Evolutionary conservation across 768 basidiomycete genomes (phyloP).

Genomic region (Phlebiopsis flavidoalba): DNA sequence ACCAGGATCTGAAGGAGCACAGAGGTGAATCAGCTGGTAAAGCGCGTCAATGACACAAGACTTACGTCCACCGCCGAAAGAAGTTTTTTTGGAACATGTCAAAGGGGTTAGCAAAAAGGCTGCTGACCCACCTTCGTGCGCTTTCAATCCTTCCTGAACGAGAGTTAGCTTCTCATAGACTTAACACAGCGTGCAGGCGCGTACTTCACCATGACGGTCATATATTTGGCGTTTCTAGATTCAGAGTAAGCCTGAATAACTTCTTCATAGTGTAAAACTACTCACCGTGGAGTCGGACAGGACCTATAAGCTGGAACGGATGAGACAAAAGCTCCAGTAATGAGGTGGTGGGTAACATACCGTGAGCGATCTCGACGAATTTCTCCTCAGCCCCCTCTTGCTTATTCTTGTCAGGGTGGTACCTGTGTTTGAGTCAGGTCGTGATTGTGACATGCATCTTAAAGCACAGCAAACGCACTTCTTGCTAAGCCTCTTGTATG

Average conservation of each 20-base stretch:
- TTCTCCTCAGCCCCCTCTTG: conserved; percentile 74
- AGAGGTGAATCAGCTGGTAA: neutral
- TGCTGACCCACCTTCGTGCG: conserved; percentile 85
- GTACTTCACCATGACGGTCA: conserved; percentile 86
- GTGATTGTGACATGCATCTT: neutral
- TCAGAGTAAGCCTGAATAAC: neutral
- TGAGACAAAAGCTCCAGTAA: neutral
- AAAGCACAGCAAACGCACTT: conserved; percentile 36
- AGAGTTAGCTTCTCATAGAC: neutral
- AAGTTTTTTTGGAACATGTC: conserved; percentile 91
- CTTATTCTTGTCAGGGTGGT: conserved; percentile 95
- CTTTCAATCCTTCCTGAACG: conserved; percentile 79
- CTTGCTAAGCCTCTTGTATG: conserved; percentile 85
- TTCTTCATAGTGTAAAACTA: neutral
- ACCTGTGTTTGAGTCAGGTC: conserved; percentile 11
- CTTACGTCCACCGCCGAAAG: conserved; percentile 75
- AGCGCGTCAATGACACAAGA: too few species aligned
- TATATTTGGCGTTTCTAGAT: conserved; percentile 87
- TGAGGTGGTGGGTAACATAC: conserved; percentile 40
- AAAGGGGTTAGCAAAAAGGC: conserved; percentile 76
- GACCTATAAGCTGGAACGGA: conserved; percentile 73
- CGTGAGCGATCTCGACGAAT: conserved; percentile 89
- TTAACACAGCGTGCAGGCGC: neutral
- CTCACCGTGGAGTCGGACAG: conserved; percentile 79
- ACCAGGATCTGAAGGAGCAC: conserved; percentile 29